Percentiles rank a stretch among this genome's conserved stretches.
These are phyloP conservation scores for Rhytidhysteron rufulum DNA, from an alignment of 2,329 filamentous ascomycete species.

Conservation along the genomic window DNA sequence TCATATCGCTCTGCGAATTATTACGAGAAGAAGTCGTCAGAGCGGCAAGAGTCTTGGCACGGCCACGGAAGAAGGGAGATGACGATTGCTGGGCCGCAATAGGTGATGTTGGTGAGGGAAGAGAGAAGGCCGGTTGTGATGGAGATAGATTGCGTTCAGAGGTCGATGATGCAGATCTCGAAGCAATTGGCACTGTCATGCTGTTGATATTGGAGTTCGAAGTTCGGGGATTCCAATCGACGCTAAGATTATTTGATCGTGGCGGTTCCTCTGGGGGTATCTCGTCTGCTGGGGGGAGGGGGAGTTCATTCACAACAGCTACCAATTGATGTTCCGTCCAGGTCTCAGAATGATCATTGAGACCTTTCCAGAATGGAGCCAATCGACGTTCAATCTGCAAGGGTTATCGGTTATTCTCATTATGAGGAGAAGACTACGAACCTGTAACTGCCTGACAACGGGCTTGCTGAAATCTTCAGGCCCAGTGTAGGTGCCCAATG, in stretches of 20 bases:
- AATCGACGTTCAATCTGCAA: conserved; percentile 84
- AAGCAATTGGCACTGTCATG: conserved; percentile 74
- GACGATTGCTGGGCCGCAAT: conserved; percentile 45
- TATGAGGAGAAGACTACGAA: conserved; percentile 41
- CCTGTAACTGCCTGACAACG: conserved; percentile 85
- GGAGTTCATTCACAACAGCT: conserved; percentile 77
- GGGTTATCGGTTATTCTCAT: conserved; percentile 10
- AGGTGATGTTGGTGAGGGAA: conserved; percentile 56
- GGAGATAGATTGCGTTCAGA: conserved; percentile 63
- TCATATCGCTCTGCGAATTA: conserved; percentile 66
- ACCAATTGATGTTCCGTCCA: conserved; percentile 97
- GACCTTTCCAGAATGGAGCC: conserved; percentile 91
- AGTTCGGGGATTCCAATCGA: conserved; percentile 42
- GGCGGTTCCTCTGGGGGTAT: conserved; percentile 66
- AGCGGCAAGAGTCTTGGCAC: conserved; percentile 85
- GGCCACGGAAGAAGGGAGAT: conserved; percentile 66
- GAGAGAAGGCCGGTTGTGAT: conserved; percentile 59
- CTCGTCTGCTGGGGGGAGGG: conserved; percentile 79
- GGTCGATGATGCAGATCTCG: conserved; percentile 71
- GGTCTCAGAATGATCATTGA: conserved; percentile 80
- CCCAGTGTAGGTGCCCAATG: conserved; percentile 88
- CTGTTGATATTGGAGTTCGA: conserved; percentile 63
- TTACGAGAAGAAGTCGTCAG: conserved; percentile 74
- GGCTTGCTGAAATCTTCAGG: conserved; percentile 90
- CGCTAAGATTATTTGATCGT: conserved; percentile 38